Conservation (phyloP, 768 basidiomycete species). For the Leucocoprinus sp. region DNA sequence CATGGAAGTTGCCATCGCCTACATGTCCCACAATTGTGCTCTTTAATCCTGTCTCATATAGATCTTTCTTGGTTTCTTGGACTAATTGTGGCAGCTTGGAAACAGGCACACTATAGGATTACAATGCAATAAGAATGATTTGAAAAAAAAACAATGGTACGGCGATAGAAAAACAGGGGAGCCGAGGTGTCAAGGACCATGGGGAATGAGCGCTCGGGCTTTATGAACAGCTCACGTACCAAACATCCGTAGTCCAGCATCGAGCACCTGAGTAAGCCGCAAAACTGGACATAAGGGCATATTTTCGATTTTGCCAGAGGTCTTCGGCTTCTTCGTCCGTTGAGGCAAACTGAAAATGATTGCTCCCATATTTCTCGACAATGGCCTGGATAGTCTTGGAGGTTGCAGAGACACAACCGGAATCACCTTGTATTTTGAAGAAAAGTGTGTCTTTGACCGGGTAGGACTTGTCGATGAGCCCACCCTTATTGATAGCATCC, state of each 20-base stretch:
- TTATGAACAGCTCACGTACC: constrained; percentile 36
- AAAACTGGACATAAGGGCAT: constrained; percentile 66
- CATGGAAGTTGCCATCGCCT: constrained; percentile 61
- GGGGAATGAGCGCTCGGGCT: not conserved
- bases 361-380: constrained; percentile 59
- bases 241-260: constrained; percentile 88
- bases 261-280: constrained; percentile 53
- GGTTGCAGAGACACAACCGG: constrained; percentile 46
- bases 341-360: constrained; percentile 62
- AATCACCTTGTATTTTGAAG: constrained; percentile 86
- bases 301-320: constrained; percentile 83
- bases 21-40: constrained; percentile 81
- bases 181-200: not conserved
- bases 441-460: constrained; percentile 75
- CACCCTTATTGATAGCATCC: constrained; percentile 63
- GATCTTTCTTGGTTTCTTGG: constrained; percentile 72
- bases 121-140: not conserved
- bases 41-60: constrained; percentile 43
- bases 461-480: constrained; percentile 51
- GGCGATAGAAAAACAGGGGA: not conserved
- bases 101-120: constrained; percentile 49
- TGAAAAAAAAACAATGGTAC: not conserved
- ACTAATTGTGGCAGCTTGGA: constrained; percentile 63
- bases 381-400: constrained; percentile 53
- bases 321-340: constrained; percentile 68